Percentiles rank a stretch among this genome's conserved stretches.
Evolutionary conservation across 2,329 filamentous ascomycete genomes (phyloP).

Genomic region (Aureobasidium sp.): DNA sequence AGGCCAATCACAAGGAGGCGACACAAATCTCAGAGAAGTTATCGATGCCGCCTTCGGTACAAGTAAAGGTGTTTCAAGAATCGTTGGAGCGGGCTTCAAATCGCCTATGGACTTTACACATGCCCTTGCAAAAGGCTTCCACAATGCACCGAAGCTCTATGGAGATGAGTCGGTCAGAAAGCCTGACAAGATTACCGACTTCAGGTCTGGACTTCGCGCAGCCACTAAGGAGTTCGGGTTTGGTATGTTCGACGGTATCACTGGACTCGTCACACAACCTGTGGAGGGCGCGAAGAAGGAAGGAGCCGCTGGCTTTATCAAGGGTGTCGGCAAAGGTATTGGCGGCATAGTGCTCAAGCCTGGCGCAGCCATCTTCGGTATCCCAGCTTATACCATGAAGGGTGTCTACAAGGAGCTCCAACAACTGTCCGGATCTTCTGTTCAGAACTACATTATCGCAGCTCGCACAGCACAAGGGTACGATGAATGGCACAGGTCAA

Average conservation of each 20-base stretch:
- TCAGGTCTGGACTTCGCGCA: conserved; percentile 49
- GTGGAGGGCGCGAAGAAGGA: conserved; percentile 56
- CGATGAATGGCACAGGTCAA: conserved; percentile 53
- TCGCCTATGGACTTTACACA: conserved; percentile 56
- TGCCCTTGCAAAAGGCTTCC: conserved; percentile 60
- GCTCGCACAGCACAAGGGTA: conserved; percentile 70
- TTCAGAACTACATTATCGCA: conserved; percentile 72
- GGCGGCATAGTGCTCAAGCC: conserved; percentile 71
- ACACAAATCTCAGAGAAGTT: neutral
- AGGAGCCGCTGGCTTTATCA: conserved; percentile 59
- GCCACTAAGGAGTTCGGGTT: conserved; percentile 56
- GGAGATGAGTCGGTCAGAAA: conserved; percentile 62
- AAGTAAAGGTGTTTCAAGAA: conserved; percentile 31
- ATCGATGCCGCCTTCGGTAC: conserved; percentile 25
- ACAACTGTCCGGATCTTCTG: conserved; percentile 60
- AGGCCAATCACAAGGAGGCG: neutral
- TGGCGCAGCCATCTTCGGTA: conserved; percentile 41
- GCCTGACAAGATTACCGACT: conserved; percentile 57
- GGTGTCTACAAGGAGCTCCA: conserved; percentile 68
- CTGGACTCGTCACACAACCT: conserved; percentile 69
- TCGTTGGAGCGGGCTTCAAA: conserved; percentile 29
- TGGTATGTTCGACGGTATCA: conserved; percentile 68
- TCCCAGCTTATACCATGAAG: conserved; percentile 71
- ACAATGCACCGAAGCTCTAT: conserved; percentile 64
- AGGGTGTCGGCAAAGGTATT: conserved; percentile 72